phyloP scores from a whole-genome alignment of 495 filamentous ascomycete genomes.

The Apodospora peruviana region DNA sequence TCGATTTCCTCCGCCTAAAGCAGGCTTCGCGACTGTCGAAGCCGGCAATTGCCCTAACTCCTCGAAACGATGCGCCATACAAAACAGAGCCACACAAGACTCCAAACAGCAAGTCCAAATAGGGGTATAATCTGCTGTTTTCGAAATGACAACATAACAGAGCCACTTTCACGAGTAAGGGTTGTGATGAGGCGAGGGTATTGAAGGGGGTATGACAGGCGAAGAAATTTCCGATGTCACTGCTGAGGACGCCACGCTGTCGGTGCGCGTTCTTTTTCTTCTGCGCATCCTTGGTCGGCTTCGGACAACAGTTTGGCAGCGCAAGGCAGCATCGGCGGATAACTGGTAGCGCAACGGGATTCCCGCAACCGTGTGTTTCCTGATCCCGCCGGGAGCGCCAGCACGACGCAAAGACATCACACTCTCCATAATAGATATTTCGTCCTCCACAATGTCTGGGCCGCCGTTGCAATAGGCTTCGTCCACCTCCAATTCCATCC shows the following conservation, averaged over 20 bases:
- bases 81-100: neutral
- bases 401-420: conserved; percentile 18
- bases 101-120: neutral
- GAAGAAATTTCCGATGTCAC: conserved; percentile 14
- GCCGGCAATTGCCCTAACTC: too few relatives aligned
- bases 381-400: conserved; percentile 25
- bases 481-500: conserved; percentile 25
- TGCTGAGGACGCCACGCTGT: conserved; percentile 13
- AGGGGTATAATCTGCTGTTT: conserved; percentile 3
- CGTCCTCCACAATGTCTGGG: neutral
- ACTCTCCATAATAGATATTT: neutral
- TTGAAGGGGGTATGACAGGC: conserved; percentile 7
- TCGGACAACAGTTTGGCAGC: conserved; percentile 37
- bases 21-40: neutral
- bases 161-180: neutral
- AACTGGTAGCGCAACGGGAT: conserved; percentile 29
- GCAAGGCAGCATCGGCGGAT: conserved; percentile 34
- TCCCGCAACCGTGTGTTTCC: conserved; percentile 25
- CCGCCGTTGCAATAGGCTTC: conserved; percentile 13
- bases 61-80: neutral
- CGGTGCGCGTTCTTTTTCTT: conserved; percentile 22
- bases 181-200: conserved; percentile 2
- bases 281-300: conserved; percentile 38
- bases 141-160: conserved; percentile 1
- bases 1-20: neutral